Base-by-base conservation (phyloP, 192 early-diverging fungal species). In the Chytriomyces sp. region DNA sequence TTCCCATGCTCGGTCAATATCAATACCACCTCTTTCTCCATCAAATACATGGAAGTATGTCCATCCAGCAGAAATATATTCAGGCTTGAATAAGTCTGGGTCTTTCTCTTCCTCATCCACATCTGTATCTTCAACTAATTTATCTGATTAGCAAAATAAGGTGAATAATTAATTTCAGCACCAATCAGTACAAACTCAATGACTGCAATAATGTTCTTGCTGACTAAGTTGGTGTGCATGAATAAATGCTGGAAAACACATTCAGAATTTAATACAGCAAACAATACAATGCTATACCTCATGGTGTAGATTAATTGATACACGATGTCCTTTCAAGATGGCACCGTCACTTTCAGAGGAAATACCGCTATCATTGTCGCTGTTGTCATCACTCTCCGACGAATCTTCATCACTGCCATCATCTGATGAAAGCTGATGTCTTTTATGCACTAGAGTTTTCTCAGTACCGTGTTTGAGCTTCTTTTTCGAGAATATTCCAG, bases 41-140 rank as follows among this genome's bases (percentile, higher is more conserved):
- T 83, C 55, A 70, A 85, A 85, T 40, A 74, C 62, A 59, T 78
- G 76, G 37, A 82, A 64, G 30, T 81, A 77, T 3, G 84, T 79
- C 84, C 84, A 85, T 12, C 84, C 84, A 3, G 56, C 75, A 10
- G 80, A 79, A 25, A 78, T 52, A 19, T n/a, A 40, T 31, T 76
- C 71, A 4, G 72, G 64, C 26, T 62, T 36, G 39, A 62, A 52
- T 6, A 25, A 28, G 32, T 70, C 64, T 8, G 56, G 56, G 28
- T 40, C 59, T 31, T 69, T 60, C 7, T 58, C 22, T 33, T 14
- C 44, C 1, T 55, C 52, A 32, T 33, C 62, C 10, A 37, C 37
- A 31, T 59, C 33, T 34, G 25, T 37, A 17, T 63, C 60, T 17
- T 54, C 59, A 12, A 73, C 52, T 37, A 26, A 39, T 64, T 19